Evolutionary conservation across 257 asterid genomes (phyloP), one percentile per base, ranked within the genome.

Genomic region (Salvia miltiorrhiza): DNA sequence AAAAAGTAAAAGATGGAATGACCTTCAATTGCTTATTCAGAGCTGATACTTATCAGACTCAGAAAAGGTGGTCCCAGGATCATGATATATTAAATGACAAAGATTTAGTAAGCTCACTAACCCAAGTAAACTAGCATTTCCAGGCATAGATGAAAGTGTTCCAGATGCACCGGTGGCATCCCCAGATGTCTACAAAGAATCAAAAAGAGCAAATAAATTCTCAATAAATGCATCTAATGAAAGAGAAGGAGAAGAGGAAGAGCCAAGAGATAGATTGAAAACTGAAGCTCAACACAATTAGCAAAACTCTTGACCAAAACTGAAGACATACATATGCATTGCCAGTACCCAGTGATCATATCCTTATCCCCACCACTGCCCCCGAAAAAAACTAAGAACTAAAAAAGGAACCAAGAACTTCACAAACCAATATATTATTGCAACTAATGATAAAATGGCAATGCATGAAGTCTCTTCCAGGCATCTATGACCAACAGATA

Each of bases 81-180:
- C 68, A 70, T 30, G 28, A 59, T 55, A 32, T 28, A 73, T 24
- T 58, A 49, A 28, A 72, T 21, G 16, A 37, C 14, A n/a, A 33
- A 47, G 41, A 32, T 39, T 49, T 49, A 21, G 70, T 61, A 35
- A 69, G 44, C 67, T 61, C 63, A 60, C 90, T 49, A 87, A 93
- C 97, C 97, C 99, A 59, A 93, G 92, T 76, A 93, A 84, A 84
- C 99, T 81, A 76, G 96, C 92, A 82, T 89, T 90, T 86, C 97
- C 99, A 43, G 94, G 96, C 52, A 86, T 55, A 23, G 89, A 86
- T 63, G 90, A 72, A 70, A 73, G 83, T 70, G 77, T 59, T 82
- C 83, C 84, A 52, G 86, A 77, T 35, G 78, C 37, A 65, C 87
- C 86, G n/a, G 84, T 74, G 68, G 73, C 48, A 71, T 89, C 97